phyloP scores from a whole-genome alignment of 805 yeast genomes.

The Lachancea sp. region DNA sequence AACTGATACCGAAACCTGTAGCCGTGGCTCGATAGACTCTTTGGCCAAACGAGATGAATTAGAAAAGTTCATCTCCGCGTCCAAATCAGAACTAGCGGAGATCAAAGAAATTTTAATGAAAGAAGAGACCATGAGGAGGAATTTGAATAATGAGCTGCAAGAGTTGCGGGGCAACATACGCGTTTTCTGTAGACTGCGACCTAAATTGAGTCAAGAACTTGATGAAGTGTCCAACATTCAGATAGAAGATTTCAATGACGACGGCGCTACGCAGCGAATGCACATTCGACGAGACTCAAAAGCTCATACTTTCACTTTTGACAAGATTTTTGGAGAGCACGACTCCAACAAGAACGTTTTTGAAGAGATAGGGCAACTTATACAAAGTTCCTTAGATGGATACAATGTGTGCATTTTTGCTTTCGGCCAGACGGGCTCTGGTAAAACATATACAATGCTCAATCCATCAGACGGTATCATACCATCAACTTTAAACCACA shows the following conservation, averaged over 20 bases:
- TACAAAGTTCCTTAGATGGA: slow-evolving; percentile 85
- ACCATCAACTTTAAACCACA: slow-evolving; percentile 64
- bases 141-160: slow-evolving; percentile 67
- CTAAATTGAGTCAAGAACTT: slow-evolving; percentile 33
- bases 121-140: slow-evolving; percentile 54
- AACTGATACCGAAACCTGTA: slow-evolving; percentile 19
- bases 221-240: slow-evolving; percentile 28
- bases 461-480: slow-evolving; percentile 67
- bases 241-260: slow-evolving; percentile 26
- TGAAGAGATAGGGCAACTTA: slow-evolving; percentile 76
- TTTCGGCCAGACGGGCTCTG: slow-evolving; percentile 95
- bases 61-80: slow-evolving; percentile 25
- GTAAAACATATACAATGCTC: slow-evolving; percentile 91
- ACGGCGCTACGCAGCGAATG: slow-evolving; percentile 25
- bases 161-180: slow-evolving; percentile 88
- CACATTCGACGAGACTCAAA: slow-evolving; percentile 15
- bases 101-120: slow-evolving; percentile 36
- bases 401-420: slow-evolving; percentile 90
- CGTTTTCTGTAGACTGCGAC: slow-evolving; percentile 82
- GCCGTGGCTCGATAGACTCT: slow-evolving; percentile 11
- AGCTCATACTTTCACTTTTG: slow-evolving; percentile 52
- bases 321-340: slow-evolving; percentile 58
- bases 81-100: slow-evolving; percentile 27
- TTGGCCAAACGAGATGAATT: slow-evolving; percentile 15
- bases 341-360: slow-evolving; percentile 60